Base-by-base conservation (phyloP, 768 basidiomycete species). In the Macrocybe gigantea region DNA sequence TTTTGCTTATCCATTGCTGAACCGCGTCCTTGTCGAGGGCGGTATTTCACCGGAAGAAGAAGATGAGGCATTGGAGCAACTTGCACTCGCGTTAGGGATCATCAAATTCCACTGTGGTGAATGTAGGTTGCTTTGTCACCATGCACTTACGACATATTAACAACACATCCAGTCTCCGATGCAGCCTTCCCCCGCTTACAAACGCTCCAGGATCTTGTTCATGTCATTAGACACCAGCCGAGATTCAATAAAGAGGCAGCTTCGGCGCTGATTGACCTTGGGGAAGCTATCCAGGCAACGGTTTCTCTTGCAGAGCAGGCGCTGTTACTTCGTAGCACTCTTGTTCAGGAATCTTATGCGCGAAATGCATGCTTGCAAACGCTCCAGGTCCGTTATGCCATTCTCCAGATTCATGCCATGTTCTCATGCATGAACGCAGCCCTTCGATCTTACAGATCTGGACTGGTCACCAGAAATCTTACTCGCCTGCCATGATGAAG, bases 381-480 rank as follows among this genome's bases (percentile, higher is more conserved):
- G 1, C 71, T 98, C 2, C 91, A 93, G 77, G 93, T 92, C 29
- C 13, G 51, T 49, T 47, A 5, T 34, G 35, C n/a, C 40, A 11
- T 31, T 3, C 31, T 13, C 29, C 32, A 6, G 15, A 6, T 45
- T 7, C 13, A 33, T 47, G 9, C n/a, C 15, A 11, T 46, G 37
- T 41, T 48, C 31, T 56, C 15, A 37, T 46, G 2, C 31, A 32
- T 33, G 11, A 13, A 1, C 4, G 22, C 50, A 97, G 91, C 87
- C 93, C 0, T 86, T 98, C 54, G 96, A 98, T 65, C 64, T 98
- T 41, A 97, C 94, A 0, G 95, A 98, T 41, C 62, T 92, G 34
- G 93, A 96, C 51, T 99, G 93, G 87, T 89, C 87, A 2, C 80
- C 88, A 0, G 83, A 89, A 60, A 64, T 99, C 1, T 90, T 91